Evolutionary conservation across 2,329 filamentous ascomycete species (phyloP).

Genomic region (Byssoonygena ceratinophila): DNA sequence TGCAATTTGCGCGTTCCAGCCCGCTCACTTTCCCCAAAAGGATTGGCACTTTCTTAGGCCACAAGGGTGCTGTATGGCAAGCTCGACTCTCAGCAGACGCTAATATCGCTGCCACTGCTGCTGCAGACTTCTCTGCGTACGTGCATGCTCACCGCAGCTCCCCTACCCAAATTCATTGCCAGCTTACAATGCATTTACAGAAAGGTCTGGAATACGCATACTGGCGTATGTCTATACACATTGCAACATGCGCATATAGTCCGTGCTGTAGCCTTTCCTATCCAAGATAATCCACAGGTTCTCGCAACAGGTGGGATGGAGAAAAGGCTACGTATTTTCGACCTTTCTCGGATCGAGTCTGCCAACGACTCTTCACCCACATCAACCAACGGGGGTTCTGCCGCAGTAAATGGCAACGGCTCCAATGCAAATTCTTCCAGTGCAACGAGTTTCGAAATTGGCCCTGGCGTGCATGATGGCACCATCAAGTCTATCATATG

Average conservation of each 20-base stretch:
- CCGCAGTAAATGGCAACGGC: constrained; percentile 24
- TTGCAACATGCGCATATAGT: constrained; percentile 93
- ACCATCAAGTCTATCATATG: constrained; percentile 96
- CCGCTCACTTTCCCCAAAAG: constrained; percentile 26
- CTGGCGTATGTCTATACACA: constrained; percentile 76
- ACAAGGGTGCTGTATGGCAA: constrained; percentile 98
- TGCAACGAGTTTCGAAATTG: constrained; percentile 72
- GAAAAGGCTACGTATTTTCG: constrained; percentile 92
- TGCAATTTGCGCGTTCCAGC: neutral
- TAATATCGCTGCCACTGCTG: constrained; percentile 78
- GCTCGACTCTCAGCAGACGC: constrained; percentile 82
- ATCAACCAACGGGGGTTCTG: constrained; percentile 25
- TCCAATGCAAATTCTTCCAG: constrained; percentile 29
- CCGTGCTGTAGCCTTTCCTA: constrained; percentile 79
- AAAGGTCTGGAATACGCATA: constrained; percentile 95
- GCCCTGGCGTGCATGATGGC: constrained; percentile 67
- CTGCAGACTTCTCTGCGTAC: constrained; percentile 89
- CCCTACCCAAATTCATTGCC: neutral
- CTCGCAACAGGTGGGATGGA: constrained; percentile 90
- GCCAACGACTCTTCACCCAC: constrained; percentile 33
- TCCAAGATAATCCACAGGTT: constrained; percentile 64
- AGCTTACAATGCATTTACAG: constrained; percentile 39
- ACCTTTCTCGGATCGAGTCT: constrained; percentile 53
- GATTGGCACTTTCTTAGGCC: constrained; percentile 96
- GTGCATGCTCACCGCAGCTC: constrained; percentile 25